Conservation (phyloP, 2,329 filamentous ascomycete species). For the Lachnellula subtilissima region DNA sequence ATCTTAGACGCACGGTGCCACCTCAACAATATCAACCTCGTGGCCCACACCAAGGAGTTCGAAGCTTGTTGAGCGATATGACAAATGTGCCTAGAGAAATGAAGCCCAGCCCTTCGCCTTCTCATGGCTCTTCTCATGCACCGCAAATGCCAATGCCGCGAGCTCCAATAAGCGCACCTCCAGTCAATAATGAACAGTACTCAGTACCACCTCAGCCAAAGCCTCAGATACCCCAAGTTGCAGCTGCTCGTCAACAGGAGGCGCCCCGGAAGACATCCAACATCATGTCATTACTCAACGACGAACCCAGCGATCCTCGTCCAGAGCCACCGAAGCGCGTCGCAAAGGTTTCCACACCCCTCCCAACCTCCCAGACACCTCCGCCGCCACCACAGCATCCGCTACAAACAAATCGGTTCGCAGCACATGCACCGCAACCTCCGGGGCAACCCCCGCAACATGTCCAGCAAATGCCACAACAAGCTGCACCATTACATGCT, state of each 20-base stretch:
- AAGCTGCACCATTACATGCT: conserved; percentile 38
- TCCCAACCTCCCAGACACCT: conserved; percentile 25
- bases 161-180: conserved; percentile 24
- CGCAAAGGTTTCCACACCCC: conserved; percentile 19
- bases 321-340: conserved; percentile 27
- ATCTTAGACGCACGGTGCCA: conserved; percentile 22
- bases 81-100: conserved; percentile 16
- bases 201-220: conserved; percentile 13
- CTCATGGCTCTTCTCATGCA: neutral
- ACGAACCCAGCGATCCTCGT: conserved; percentile 44
- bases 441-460: conserved; percentile 20
- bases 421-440: conserved; percentile 36
- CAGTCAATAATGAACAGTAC: conserved; percentile 23
- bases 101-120: conserved; percentile 24
- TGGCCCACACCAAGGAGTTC: conserved; percentile 15
- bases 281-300: conserved; percentile 57
- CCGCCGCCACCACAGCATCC: conserved; percentile 28
- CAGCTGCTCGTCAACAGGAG: conserved; percentile 38
- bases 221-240: conserved; percentile 32
- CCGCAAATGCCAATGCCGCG: conserved; percentile 13
- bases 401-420: conserved; percentile 29
- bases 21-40: conserved; percentile 26
- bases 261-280: conserved; percentile 57
- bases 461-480: conserved; percentile 36
- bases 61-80: conserved; percentile 25